Evolutionary conservation across 345 rosid species (phyloP).

Genomic region (Moricandia moricandioides): DNA sequence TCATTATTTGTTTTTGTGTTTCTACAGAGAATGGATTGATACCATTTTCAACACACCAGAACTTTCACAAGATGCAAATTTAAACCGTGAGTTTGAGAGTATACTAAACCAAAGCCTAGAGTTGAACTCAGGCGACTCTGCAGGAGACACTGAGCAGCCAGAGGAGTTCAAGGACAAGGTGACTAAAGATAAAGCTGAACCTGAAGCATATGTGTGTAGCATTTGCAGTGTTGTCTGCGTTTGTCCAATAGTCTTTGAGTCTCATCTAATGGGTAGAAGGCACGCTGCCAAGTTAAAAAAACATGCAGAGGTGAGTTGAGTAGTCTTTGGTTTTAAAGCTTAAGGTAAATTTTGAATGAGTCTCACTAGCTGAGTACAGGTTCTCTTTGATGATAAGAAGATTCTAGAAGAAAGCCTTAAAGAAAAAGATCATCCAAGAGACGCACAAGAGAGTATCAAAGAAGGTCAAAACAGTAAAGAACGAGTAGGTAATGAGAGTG

Average conservation of each 20-base stretch:
- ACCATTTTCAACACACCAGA: neutral
- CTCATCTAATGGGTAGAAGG: neutral
- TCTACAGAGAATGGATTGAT: neutral
- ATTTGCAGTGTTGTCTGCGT: conserved; percentile 2
- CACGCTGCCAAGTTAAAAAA: neutral
- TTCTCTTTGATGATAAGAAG: conserved; percentile 11
- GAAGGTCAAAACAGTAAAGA: neutral
- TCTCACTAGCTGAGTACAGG: conserved; percentile 7
- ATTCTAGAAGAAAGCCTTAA: conserved; percentile 11
- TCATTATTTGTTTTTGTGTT: neutral
- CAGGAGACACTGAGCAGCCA: no score
- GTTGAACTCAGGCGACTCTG: neutral
- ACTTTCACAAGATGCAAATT: neutral
- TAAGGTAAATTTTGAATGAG: neutral
- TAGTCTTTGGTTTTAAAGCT: neutral
- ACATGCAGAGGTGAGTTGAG: neutral
- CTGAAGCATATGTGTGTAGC: neutral
- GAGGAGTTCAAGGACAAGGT: neutral
- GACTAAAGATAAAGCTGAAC: neutral
- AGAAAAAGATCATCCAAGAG: neutral
- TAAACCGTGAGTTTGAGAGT: neutral
- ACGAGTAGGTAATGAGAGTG: no score
- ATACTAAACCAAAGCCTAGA: neutral
- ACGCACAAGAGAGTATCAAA: neutral
- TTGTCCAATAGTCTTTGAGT: neutral